Evolutionary conservation across 805 yeast species (phyloP).

Genomic region (Scheffersomyces ergatensis): DNA sequence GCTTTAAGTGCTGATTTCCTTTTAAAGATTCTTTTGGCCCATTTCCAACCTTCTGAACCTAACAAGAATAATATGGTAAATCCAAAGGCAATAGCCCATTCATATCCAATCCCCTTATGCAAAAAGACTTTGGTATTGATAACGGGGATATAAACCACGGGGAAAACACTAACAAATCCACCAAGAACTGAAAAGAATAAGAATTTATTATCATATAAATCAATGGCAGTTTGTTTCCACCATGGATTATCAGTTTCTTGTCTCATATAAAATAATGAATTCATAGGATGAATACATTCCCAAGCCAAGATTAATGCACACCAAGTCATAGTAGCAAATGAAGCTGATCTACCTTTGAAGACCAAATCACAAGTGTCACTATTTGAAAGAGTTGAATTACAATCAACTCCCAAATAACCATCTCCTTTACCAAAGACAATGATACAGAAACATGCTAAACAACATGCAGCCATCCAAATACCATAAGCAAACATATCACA

Average conservation of each 20-base stretch:
- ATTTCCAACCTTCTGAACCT: slow-evolving; percentile 38
- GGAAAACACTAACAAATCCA: slow-evolving; percentile 36
- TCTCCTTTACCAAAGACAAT: slow-evolving; percentile 38
- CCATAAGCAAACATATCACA: slow-evolving; percentile 41
- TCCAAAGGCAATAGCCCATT: slow-evolving; percentile 38
- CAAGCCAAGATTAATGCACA: slow-evolving; percentile 39
- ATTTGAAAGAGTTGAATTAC: slow-evolving; percentile 25
- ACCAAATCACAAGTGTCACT: slow-evolving; percentile 26
- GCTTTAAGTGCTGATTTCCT: slow-evolving; percentile 15
- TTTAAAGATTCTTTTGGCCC: slow-evolving; percentile 34
- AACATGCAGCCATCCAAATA: slow-evolving; percentile 40
- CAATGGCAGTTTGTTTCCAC: slow-evolving; percentile 34
- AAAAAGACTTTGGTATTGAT: slow-evolving; percentile 38
- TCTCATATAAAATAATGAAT: slow-evolving; percentile 35
- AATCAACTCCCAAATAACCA: slow-evolving; percentile 35
- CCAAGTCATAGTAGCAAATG: slow-evolving; percentile 41
- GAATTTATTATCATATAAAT: slow-evolving; percentile 35
- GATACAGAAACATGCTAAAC: slow-evolving; percentile 34
- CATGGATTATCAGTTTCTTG: slow-evolving; percentile 34
- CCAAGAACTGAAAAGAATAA: slow-evolving; percentile 37
- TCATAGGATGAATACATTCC: slow-evolving; percentile 38
- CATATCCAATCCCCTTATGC: slow-evolving; percentile 36
- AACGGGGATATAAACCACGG: slow-evolving; percentile 40
- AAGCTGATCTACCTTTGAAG: slow-evolving; percentile 36
- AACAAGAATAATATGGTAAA: slow-evolving; percentile 25